phyloP scores from a whole-genome alignment of 129 eudicot genomes.

The Scalesia atractyloides region DNA sequence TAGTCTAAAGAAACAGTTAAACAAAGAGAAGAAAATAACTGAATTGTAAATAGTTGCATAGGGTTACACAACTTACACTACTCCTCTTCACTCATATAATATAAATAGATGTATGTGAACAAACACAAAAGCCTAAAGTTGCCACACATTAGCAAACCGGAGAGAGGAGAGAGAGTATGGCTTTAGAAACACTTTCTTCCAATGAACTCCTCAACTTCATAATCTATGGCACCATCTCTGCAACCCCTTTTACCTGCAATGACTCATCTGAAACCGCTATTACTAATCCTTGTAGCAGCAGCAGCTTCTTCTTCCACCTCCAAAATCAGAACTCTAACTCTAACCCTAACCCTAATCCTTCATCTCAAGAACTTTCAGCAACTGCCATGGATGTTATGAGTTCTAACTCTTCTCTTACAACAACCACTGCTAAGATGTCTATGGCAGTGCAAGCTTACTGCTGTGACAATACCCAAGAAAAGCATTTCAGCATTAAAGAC shows the following conservation, averaged over 20 bases:
- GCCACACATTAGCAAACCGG: constrained; percentile 39
- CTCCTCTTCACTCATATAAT: constrained; percentile 8
- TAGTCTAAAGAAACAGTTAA: not conserved
- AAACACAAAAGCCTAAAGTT: constrained; percentile 43
- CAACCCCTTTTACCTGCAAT: constrained; percentile 53
- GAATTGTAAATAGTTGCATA: constrained; percentile 14
- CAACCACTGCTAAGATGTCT: constrained; percentile 29
- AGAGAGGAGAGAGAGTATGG: constrained; percentile 47
- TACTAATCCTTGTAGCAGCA: constrained; percentile 23
- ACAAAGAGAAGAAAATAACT: not conserved
- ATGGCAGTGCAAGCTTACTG: constrained; percentile 39
- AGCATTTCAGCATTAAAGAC: not conserved
- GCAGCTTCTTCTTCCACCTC: constrained; percentile 31
- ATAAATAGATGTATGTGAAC: constrained; percentile 21
- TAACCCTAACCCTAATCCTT: constrained; percentile 28
- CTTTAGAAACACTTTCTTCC: constrained; percentile 78
- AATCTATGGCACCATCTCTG: constrained; percentile 68
- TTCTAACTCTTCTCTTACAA: constrained; percentile 31
- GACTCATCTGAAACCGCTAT: constrained; percentile 38
- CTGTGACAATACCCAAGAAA: constrained; percentile 16
- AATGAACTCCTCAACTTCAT: constrained; percentile 81
- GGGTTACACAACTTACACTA: constrained; percentile 14
- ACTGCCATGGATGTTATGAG: constrained; percentile 35
- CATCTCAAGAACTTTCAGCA: constrained; percentile 15
- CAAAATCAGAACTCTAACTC: constrained; percentile 37